A percentile compares a stretch with the other conserved stretches of the same genome.
These are phyloP conservation scores for Warburgia ugandensis DNA, from an alignment of 164 flowering plant species.

Conservation along the genomic window DNA sequence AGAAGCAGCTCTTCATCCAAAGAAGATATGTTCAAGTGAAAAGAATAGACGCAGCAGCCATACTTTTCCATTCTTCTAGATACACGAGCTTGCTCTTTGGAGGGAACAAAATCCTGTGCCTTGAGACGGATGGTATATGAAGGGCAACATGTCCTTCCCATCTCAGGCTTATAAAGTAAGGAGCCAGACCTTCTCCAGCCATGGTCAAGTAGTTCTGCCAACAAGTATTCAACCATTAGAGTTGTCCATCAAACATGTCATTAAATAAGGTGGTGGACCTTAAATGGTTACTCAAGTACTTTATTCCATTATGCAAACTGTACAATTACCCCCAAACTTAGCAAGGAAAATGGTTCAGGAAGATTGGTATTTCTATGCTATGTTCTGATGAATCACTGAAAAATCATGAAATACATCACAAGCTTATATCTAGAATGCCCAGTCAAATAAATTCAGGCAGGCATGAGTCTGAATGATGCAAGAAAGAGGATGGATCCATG, in stretches of 20 bases:
- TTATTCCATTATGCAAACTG: neutral
- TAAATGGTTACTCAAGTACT: neutral
- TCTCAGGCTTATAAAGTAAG: conserved; percentile 81
- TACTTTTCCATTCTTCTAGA: conserved; percentile 78
- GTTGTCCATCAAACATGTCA: neutral
- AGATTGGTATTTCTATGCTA: no score
- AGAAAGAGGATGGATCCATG: no score
- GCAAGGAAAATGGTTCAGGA: neutral
- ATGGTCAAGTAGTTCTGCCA: conserved; percentile 76
- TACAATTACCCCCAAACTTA: neutral
- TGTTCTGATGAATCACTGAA: no score
- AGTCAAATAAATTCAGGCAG: no score
- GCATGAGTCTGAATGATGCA: no score
- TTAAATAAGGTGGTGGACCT: neutral
- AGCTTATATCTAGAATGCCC: no score
- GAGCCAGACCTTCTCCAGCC: conserved; percentile 96
- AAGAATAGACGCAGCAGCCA: neutral
- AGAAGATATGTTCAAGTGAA: neutral
- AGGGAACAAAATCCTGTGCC: conserved; percentile 62
- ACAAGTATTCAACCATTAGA: neutral
- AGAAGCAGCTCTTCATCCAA: neutral
- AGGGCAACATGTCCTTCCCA: conserved; percentile 90
- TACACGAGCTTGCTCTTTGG: conserved; percentile 77
- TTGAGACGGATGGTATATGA: conserved; percentile 80
- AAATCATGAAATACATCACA: no score